phyloP scores from a whole-genome alignment of 2,329 filamentous ascomycete species.

The Pseudocercospora eumusae region DNA sequence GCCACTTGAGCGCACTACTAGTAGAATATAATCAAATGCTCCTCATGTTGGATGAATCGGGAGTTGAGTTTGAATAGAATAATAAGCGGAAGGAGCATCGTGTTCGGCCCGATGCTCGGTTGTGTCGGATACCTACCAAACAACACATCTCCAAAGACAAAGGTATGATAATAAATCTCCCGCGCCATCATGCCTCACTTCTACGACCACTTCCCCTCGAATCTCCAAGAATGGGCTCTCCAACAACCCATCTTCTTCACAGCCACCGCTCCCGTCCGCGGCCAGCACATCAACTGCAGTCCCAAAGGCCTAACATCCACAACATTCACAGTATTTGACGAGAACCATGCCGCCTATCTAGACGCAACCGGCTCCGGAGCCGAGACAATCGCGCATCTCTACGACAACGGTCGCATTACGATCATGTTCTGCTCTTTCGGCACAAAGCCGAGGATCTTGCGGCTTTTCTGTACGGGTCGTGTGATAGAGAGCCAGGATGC shows the following conservation, averaged over 20 bases:
- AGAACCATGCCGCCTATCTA: conserved; percentile 65
- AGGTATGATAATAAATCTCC: no score
- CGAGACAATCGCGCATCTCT: conserved; percentile 58
- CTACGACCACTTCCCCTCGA: conserved; percentile 55
- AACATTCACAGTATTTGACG: conserved; percentile 62
- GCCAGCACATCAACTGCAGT: conserved; percentile 71
- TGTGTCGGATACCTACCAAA: no score
- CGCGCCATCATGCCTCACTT: conserved; percentile 59
- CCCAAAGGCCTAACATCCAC: conserved; percentile 68
- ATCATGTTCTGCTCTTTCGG: conserved; percentile 69
- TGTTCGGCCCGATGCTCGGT: no score
- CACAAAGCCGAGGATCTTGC: conserved; percentile 60
- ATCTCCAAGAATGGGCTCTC: conserved; percentile 64
- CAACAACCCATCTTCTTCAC: conserved; percentile 74
- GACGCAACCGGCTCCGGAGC: conserved; percentile 73
- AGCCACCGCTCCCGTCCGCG: conserved; percentile 66
- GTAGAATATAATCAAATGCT: no score
- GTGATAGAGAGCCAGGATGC: conserved; percentile 62
- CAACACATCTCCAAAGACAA: no score
- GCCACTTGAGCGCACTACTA: no score
- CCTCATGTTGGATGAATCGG: no score
- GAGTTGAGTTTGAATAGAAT: no score
- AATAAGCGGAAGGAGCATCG: no score
- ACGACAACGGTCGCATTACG: not conserved
- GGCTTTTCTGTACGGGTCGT: conserved; percentile 61